Evolutionary conservation across 2,329 filamentous ascomycete genomes (phyloP).

Genomic region (Cladophialophora yegresii): DNA sequence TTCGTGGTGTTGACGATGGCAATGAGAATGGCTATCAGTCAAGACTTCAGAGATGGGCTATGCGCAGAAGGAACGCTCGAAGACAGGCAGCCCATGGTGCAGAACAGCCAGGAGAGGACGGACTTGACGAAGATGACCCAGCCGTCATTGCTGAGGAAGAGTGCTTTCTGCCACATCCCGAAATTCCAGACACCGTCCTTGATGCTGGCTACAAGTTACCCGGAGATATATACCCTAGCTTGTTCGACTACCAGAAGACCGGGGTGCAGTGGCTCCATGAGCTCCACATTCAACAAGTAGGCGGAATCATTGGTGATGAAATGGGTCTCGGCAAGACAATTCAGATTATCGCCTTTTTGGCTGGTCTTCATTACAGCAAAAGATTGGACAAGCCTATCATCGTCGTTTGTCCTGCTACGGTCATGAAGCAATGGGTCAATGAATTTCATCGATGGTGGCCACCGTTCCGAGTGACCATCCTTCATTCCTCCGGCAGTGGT

Average conservation of each 20-base stretch:
- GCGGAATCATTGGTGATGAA: conserved; percentile 93
- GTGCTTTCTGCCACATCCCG: conserved; percentile 85
- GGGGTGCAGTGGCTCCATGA: conserved; percentile 96
- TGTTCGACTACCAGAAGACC: conserved; percentile 97
- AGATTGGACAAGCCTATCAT: conserved; percentile 82
- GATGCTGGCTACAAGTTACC: conserved; percentile 77
- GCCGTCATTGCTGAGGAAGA: conserved; percentile 52
- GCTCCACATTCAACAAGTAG: conserved; percentile 82
- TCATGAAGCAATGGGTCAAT: conserved; percentile 96
- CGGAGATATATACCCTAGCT: conserved; percentile 85
- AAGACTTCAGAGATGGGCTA: conserved; percentile 74
- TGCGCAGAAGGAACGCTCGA: conserved; percentile 63
- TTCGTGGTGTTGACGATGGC: conserved; percentile 78
- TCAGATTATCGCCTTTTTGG: conserved; percentile 77
- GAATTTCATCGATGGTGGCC: conserved; percentile 99
- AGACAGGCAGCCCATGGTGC: conserved; percentile 41
- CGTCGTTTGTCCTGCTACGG: conserved; percentile 88
- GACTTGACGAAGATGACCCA: conserved; percentile 45
- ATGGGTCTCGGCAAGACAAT: conserved; percentile 99
- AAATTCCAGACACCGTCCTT: conserved; percentile 72
- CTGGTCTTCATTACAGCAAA: conserved; percentile 87
- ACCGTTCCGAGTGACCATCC: conserved; percentile 90
- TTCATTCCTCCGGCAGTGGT: conserved; percentile 93
- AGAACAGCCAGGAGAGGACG: conserved; percentile 42
- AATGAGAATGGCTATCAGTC: conserved; percentile 78